A percentile compares a stretch with the other conserved stretches of the same genome.
phyloP scores from a whole-genome alignment of 2,329 filamentous ascomycete genomes.

The Blastomyces parvus region DNA sequence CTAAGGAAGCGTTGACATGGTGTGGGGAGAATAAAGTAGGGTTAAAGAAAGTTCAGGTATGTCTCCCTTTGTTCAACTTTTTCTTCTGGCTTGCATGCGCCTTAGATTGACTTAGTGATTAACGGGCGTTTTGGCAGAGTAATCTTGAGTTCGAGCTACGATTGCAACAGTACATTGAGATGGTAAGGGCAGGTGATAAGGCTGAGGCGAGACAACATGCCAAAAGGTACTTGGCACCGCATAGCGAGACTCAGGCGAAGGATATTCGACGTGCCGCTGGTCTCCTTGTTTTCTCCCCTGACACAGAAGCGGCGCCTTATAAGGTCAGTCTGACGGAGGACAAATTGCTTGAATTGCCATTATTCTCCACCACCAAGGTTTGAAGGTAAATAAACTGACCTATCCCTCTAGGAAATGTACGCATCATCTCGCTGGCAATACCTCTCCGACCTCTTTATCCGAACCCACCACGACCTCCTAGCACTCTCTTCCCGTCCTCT shows the following conservation, averaged over 20 bases:
- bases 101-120: background rate
- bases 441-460: conserved; percentile 70
- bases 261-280: conserved; percentile 67
- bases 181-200: conserved; percentile 59
- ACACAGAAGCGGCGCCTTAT: conserved; percentile 51
- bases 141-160: conserved; percentile 88
- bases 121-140: conserved; percentile 41
- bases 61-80: conserved; percentile 21
- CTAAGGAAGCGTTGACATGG: conserved; percentile 75
- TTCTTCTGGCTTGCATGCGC: background rate
- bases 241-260: conserved; percentile 56
- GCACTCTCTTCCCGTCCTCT: conserved; percentile 72
- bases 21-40: conserved; percentile 90
- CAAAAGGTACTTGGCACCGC: conserved; percentile 67
- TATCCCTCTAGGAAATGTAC: conserved; percentile 54
- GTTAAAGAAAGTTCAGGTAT: conserved; percentile 72
- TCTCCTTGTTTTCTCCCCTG: conserved; percentile 63
- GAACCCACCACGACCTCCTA: conserved; percentile 78
- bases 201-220: conserved; percentile 71
- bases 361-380: background rate
- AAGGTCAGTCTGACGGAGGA: conserved; percentile 34
- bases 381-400: background rate
- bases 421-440: conserved; percentile 60
- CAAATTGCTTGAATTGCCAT: background rate
- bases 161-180: conserved; percentile 88